Evolutionary conservation across 345 rosid species (phyloP).

Genomic region (Cochlearia excelsa): DNA sequence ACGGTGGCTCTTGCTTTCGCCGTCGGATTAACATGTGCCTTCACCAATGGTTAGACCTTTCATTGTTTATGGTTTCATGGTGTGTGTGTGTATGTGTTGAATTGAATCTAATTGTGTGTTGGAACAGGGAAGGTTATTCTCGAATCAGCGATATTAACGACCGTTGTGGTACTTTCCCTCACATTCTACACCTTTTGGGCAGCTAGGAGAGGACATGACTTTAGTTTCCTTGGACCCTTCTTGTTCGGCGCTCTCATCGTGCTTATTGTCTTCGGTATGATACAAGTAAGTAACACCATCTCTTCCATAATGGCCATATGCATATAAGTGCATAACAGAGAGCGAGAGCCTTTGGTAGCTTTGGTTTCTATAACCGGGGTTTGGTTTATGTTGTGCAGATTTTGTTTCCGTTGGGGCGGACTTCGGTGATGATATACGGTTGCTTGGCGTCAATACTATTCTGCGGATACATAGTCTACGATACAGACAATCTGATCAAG

Average conservation of each 20-base stretch:
- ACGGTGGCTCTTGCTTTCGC: constrained; percentile 59
- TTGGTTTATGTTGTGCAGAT: constrained; percentile 41
- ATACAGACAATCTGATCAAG: constrained; percentile 47
- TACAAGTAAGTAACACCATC: constrained; percentile 24
- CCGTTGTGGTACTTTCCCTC: constrained; percentile 60
- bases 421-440: constrained; percentile 72
- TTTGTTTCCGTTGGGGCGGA: constrained; percentile 56
- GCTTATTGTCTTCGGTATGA: constrained; percentile 22
- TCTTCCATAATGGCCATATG: too few relatives aligned
- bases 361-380: constrained; percentile 13
- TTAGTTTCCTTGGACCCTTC: constrained; percentile 77
- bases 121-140: constrained; percentile 70
- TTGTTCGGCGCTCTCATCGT: constrained; percentile 53
- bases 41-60: constrained; percentile 52
- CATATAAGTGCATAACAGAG: neutral
- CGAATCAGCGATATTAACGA: constrained; percentile 68
- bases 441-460: constrained; percentile 66
- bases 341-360: constrained; percentile 1
- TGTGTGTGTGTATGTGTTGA: neutral
- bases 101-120: neutral
- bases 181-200: constrained; percentile 89
- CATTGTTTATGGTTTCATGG: neutral
- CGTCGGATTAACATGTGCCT: constrained; percentile 74
- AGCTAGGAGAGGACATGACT: constrained; percentile 69
- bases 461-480: constrained; percentile 56